Conservation (phyloP, 1,284 basidiomycete genomes). For the Schizopora paradoxa region DNA sequence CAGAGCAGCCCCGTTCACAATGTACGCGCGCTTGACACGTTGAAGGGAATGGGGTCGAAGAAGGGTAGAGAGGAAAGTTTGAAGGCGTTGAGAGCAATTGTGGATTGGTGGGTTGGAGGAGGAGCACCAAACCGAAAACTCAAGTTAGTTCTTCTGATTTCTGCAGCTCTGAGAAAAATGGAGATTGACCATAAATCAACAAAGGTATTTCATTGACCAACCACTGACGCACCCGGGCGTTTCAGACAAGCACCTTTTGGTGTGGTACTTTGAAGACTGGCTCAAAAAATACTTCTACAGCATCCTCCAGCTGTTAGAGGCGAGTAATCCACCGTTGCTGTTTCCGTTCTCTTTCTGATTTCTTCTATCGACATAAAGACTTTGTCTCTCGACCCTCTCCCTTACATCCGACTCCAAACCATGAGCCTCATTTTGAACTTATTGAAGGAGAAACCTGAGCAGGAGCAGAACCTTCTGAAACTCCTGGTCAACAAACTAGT, state of each 20-base stretch:
- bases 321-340: conserved; percentile 26
- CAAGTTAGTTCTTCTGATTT: conserved; percentile 45
- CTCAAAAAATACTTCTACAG: conserved; percentile 96
- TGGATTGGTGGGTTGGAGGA: conserved; percentile 96
- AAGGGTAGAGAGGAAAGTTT: conserved; percentile 89
- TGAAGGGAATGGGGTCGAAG: conserved; percentile 80
- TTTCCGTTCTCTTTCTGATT: conserved; percentile 14
- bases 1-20: conserved; percentile 92
- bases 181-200: not conserved
- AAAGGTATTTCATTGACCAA: conserved; percentile 91
- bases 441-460: conserved; percentile 88
- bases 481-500: conserved; percentile 94
- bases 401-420: conserved; percentile 83
- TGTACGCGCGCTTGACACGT: conserved; percentile 69
- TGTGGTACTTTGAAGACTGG: conserved; percentile 96
- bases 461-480: conserved; percentile 93
- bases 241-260: conserved; percentile 70
- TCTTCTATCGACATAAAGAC: conserved; percentile 40
- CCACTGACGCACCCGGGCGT: conserved; percentile 63
- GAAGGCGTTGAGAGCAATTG: conserved; percentile 84
- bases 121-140: conserved; percentile 80
- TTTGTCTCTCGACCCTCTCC: conserved; percentile 82
- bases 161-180: not conserved
- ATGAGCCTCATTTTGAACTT: conserved; percentile 74
- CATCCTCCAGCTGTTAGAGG: conserved; percentile 88